phyloP scores from a whole-genome alignment of 2,329 filamentous ascomycete genomes.

The Chalaropsis thielavioides region DNA sequence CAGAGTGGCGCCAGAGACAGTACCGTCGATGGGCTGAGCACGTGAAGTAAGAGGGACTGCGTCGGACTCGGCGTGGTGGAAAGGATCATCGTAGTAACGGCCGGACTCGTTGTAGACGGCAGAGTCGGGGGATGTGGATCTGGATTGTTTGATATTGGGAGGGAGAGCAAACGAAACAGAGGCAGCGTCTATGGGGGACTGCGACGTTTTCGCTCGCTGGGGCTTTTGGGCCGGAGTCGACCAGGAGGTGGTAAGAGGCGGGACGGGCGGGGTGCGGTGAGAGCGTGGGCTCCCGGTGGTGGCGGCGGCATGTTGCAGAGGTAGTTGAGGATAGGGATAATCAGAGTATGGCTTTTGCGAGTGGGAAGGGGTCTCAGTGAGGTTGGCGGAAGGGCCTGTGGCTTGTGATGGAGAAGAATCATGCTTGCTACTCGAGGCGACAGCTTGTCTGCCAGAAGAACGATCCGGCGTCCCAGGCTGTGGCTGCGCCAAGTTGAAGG shows the following conservation, averaged over 20 bases:
- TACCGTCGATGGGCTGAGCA: constrained; percentile 37
- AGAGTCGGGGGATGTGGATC: constrained; percentile 22
- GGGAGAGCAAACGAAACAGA: constrained; percentile 42
- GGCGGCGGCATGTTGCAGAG: not conserved
- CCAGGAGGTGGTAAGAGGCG: constrained; percentile 18
- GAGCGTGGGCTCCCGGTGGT: constrained; percentile 20
- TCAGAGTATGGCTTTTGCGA: constrained; percentile 11
- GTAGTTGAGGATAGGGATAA: constrained; percentile 15
- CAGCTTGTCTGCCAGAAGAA: constrained; percentile 3
- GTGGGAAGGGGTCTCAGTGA: constrained; percentile 8
- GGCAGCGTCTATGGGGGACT: constrained; percentile 38
- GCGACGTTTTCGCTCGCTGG: not conserved
- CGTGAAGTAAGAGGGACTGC: constrained; percentile 40
- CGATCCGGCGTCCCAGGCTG: constrained; percentile 16
- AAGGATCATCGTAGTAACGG: constrained; percentile 14
- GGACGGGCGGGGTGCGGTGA: constrained; percentile 30
- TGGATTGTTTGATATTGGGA: constrained; percentile 32
- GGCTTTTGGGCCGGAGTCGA: constrained; percentile 15
- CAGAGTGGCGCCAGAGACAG: constrained; percentile 27
- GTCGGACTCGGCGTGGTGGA: constrained; percentile 14
- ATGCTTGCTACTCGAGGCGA: constrained; percentile 2
- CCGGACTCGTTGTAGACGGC: constrained; percentile 10
- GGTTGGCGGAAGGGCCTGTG: constrained; percentile 10
- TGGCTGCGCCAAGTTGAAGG: not conserved
- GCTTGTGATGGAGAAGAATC: not conserved